These are phyloP conservation scores for Chloropicon primus DNA, from an alignment of 139 green algal species.

Conservation along the genomic window DNA sequence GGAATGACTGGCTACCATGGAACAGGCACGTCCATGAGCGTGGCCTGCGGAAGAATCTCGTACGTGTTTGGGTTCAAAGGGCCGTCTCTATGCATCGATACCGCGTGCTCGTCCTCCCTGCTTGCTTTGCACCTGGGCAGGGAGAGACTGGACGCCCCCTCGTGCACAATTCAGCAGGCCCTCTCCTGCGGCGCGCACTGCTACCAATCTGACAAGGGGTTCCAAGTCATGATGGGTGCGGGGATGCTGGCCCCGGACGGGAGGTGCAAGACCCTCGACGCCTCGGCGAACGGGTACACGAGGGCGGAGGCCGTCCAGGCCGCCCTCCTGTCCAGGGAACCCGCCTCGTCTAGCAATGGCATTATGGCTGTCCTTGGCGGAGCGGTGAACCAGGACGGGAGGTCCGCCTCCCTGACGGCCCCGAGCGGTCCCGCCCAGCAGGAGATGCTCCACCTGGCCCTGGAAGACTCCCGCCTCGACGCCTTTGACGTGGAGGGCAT, in stretches of 20 bases:
- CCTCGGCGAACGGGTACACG: slow-evolving; percentile 62
- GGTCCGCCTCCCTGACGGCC: slow-evolving; percentile 25
- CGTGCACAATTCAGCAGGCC: neutral
- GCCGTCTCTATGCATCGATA: slow-evolving; percentile 4
- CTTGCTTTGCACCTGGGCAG: slow-evolving; percentile 50
- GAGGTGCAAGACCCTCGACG: slow-evolving; percentile 69
- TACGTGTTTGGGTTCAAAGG: slow-evolving; percentile 34
- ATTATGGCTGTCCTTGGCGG: neutral
- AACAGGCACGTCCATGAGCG: slow-evolving; percentile 18
- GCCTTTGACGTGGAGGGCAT: slow-evolving; percentile 13
- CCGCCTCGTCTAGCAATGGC: neutral
- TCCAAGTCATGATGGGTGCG: slow-evolving; percentile 19
- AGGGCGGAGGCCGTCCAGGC: slow-evolving; percentile 36
- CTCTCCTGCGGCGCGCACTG: neutral
- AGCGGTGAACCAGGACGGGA: slow-evolving; percentile 39
- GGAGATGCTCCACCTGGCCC: neutral
- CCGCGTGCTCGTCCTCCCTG: slow-evolving; percentile 68
- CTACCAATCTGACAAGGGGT: neutral
- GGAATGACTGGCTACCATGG: neutral
- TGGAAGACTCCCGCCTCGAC: neutral
- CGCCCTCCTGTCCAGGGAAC: neutral
- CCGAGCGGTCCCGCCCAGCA: slow-evolving; percentile 60
- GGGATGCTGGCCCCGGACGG: slow-evolving; percentile 61
- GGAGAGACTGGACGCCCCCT: no score
- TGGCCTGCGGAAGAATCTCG: slow-evolving; percentile 15